Evolutionary conservation across 1,284 basidiomycete species (phyloP), one percentile per base, ranked within the genome.

Genomic region (Cutaneotrichosporon sp.): DNA sequence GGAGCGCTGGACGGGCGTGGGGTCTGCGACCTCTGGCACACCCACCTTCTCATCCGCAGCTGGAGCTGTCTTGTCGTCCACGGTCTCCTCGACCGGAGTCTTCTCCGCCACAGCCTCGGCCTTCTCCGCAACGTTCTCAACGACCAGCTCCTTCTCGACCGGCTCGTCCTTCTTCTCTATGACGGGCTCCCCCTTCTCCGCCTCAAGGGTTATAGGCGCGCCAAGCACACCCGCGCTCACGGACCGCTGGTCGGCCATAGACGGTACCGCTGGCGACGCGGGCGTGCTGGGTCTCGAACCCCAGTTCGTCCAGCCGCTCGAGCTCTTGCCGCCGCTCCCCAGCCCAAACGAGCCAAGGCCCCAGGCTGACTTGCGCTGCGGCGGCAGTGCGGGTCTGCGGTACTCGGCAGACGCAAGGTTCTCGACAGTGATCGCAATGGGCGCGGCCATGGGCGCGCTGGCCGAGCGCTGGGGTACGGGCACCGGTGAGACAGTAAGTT

Each of bases 401-500:
- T 56, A 40, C 38, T 53, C 56, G 2, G 51, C 56, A 18, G 46
- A 49, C 18, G 57, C 56, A 22, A 63, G 56, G 8, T 46, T 34
- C 51, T 52, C 62, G 18, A 50, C 52, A 4, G 62, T 63, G 31
- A 58, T 46, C 1, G 61, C 52, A 34, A 55, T 22, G 5, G 49
- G 50, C 6, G n/a, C 50, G 6, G 58, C 22, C 18, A 40, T 21
- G 9, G 52, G 31, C 31, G 38, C 40, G 4, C 32, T 16, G 22
- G 34, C 50, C 34, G 42, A 30, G 4, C 46, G 50, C 58, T 60
- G 58, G n/a, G n/a, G 30, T 5, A 30, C 40, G 11, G 59, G 59
- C 55, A 53, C 60, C 3, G 68, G 63, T 32, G 68, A 64, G 22
- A 66, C 31, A 8, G 65, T 64, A 4, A 64, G 65, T 46, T 47